Evolutionary conservation across 805 yeast species (phyloP).

Genomic region (Cyberlindnera maritima): DNA sequence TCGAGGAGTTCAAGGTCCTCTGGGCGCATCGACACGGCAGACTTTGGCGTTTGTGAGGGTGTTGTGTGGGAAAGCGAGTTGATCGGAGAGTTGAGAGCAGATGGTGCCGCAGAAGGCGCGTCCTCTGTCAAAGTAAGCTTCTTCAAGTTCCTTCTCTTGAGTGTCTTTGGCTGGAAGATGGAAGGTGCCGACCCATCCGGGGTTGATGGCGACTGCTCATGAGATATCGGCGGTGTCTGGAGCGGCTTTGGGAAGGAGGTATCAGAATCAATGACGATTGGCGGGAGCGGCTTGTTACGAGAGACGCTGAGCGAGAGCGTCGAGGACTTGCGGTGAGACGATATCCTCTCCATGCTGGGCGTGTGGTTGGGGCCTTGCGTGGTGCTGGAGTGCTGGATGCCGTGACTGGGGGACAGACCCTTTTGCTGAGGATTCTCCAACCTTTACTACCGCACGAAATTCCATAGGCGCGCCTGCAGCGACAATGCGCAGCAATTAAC

Average conservation of each 20-base stretch:
- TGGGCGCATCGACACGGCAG: conserved; percentile 34
- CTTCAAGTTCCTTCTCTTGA: conserved; percentile 59
- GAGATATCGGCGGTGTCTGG: conserved; percentile 8
- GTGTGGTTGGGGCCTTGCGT: background rate
- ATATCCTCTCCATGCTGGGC: background rate
- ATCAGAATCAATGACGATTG: conserved; percentile 19
- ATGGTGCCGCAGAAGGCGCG: conserved; percentile 1
- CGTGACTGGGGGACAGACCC: background rate
- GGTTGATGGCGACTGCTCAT: background rate
- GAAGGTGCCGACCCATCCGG: conserved; percentile 5
- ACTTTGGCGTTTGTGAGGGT: conserved; percentile 21
- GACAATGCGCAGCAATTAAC: background rate
- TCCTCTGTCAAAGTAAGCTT: conserved; percentile 42
- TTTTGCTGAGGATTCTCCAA: background rate
- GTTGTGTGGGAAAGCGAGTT: conserved; percentile 9
- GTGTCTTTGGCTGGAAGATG: conserved; percentile 40
- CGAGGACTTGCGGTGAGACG: conserved; percentile 25
- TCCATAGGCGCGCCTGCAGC: background rate
- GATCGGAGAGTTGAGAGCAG: conserved; percentile 1
- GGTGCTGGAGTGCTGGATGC: background rate
- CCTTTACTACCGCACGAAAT: background rate
- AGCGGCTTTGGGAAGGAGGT: conserved; percentile 4
- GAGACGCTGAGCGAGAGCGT: conserved; percentile 25
- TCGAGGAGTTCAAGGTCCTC: conserved; percentile 35
- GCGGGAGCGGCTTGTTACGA: conserved; percentile 30